Conservation (phyloP, 2,329 filamentous ascomycete species). For the Fusarium longipes region DNA sequence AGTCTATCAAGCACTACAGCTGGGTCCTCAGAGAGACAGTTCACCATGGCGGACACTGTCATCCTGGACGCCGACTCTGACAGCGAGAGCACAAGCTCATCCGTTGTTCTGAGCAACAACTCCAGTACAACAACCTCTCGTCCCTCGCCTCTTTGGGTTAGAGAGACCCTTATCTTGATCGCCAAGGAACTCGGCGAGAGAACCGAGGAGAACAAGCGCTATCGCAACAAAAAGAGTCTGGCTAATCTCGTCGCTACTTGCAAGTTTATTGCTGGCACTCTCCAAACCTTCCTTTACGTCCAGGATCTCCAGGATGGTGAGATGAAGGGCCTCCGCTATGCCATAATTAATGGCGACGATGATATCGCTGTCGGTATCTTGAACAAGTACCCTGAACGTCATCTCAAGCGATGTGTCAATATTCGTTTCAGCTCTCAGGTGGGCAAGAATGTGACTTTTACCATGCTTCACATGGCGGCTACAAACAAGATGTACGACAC, state of each 20-base stretch:
- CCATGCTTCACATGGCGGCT: constrained; percentile 20
- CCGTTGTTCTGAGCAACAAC: neutral
- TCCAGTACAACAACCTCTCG: no score
- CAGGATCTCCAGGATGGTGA: neutral
- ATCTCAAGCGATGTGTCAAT: neutral
- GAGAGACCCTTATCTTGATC: neutral
- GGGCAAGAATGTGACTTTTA: no score
- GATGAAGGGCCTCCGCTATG: neutral
- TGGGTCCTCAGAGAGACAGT: neutral
- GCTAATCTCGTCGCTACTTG: neutral
- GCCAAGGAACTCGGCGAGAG: constrained; percentile 1
- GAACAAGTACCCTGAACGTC: neutral
- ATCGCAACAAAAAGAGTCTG: neutral
- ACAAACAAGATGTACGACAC: neutral
- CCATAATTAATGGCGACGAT: neutral
- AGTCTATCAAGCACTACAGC: neutral
- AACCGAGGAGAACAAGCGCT: neutral
- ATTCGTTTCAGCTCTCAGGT: neutral
- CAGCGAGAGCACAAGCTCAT: neutral
- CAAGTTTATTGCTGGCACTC: neutral
- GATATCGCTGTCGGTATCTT: neutral
- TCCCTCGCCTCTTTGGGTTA: neutral
- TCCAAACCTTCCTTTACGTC: constrained; percentile 2
- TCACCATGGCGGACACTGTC: neutral
- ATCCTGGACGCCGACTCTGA: neutral